Evolutionary conservation across 2,329 filamentous ascomycete genomes (phyloP), one percentile per base, ranked within the genome.

Genomic region (Fusarium neocosmosporiellum): DNA sequence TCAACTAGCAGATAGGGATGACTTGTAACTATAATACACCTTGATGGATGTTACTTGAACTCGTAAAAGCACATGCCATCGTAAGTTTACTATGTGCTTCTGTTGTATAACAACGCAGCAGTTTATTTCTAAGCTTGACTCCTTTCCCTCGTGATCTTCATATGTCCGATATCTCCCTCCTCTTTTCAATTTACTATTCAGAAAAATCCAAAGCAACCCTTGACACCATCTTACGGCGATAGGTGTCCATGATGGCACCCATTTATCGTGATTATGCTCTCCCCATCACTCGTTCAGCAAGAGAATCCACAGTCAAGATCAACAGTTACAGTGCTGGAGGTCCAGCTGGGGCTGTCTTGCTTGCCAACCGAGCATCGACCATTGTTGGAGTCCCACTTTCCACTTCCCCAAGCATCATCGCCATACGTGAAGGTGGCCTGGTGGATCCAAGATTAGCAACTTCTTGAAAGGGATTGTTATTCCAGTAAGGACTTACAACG

Each of bases 391-490:
- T 54, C 59, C 59, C 59, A 62, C 22, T 54, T 54, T 24, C 59
- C 59, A 24, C 59, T 62, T 37, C 31, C 59, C 59, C 59, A 62
- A 13, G 59, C 59, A 37, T 62, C 59, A 4, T 62, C 59, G 11
- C 59, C 59, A n/a, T 62, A 62, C 8, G 59, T 39, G 33, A 62
- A 57, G 8, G 53, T 57, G 1, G 53, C 53, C 53, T 57, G 7
- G 16, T 4, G 4, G 16, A 27, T 34, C 16, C 4, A 1, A 16
- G 4, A 8, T 36, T 14, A 57, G 16, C 9, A 5, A 2, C 7
- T 7, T 16, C 7, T 10, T 46, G 8, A 46, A 24, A 3, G 8
- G 10, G 1, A 4, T 5, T 24, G 9, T 7, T 9, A n/a, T 18
- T 2, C 9, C 4, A n/a, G 10, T 22, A 3, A 2, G 7, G 22